A percentile compares a stretch with the other conserved stretches of the same genome.
These are phyloP conservation scores for Nakataea oryzae DNA, from an alignment of 2,329 filamentous ascomycete species.

Conservation along the genomic window DNA sequence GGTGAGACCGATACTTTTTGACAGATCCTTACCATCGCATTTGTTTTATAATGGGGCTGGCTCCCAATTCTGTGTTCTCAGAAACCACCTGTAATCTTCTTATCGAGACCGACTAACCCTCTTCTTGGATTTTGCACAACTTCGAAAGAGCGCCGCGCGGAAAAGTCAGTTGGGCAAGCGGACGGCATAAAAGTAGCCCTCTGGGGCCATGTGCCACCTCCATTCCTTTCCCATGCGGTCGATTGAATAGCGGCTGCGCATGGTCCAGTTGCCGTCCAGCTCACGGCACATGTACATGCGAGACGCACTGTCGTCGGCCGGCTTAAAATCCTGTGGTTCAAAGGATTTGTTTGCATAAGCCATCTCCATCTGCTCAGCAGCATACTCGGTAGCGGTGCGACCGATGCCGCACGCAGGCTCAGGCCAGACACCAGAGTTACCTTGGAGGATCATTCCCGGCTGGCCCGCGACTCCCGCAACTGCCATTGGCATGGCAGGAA, in stretches of 20 bases:
- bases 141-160: not conserved
- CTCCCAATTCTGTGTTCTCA: not conserved
- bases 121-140: not conserved
- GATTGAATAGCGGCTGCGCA: constrained; percentile 49
- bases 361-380: constrained; percentile 35
- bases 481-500: constrained; percentile 8
- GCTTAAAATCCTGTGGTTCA: constrained; percentile 53
- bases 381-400: constrained; percentile 36
- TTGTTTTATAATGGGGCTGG: not conserved
- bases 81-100: not conserved
- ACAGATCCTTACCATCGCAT: not conserved
- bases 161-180: constrained; percentile 30
- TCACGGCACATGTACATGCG: constrained; percentile 54
- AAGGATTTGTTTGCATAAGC: constrained; percentile 38
- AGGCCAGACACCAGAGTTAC: constrained; percentile 26
- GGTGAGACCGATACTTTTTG: not conserved
- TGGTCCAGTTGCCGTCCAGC: constrained; percentile 47
- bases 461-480: not conserved
- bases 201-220: constrained; percentile 48
- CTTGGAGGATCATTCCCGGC: constrained; percentile 23
- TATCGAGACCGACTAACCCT: not conserved
- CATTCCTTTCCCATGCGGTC: constrained; percentile 40
- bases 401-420: constrained; percentile 41
- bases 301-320: constrained; percentile 46
- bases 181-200: constrained; percentile 52